Conservation (phyloP, 202 grass and related monocot genomes). For the Carex arenaria region DNA sequence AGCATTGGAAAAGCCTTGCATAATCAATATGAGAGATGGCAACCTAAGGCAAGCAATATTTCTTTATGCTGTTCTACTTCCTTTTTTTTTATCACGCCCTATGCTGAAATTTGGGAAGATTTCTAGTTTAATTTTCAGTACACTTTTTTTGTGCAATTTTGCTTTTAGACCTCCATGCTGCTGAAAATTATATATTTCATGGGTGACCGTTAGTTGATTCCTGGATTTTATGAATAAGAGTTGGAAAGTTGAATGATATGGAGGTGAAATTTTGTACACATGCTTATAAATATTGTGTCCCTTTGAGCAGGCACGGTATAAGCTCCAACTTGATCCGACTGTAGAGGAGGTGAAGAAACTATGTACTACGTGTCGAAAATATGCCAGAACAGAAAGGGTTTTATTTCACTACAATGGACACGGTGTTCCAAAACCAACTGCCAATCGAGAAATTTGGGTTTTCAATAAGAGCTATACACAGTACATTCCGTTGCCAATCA, state of each 20-base stretch:
- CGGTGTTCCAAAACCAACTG: conserved; percentile 89
- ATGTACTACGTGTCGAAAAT: conserved; percentile 92
- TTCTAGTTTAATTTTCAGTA: background rate
- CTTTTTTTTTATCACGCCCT: background rate
- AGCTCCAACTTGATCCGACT: conserved; percentile 91
- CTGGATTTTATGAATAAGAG: background rate
- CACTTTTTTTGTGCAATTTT: background rate
- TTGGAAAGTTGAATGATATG: background rate
- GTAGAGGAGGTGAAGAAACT: conserved; percentile 97
- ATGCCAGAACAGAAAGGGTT: conserved; percentile 95
- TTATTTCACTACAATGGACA: conserved; percentile 99
- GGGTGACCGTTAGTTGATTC: background rate
- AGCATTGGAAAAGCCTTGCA: conserved; percentile 95
- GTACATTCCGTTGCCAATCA: conserved; percentile 93
- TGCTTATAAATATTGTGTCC: conserved; percentile 14
- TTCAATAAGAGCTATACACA: conserved; percentile 99
- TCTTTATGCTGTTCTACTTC: background rate
- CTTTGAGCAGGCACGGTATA: conserved; percentile 64
- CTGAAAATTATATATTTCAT: conserved; percentile 30
- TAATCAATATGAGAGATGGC: conserved; percentile 94
- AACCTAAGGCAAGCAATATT: conserved; percentile 60
- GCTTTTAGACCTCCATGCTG: background rate
- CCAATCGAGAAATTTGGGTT: conserved; percentile 98
- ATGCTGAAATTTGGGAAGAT: background rate
- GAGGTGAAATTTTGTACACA: background rate